Evolutionary conservation across 2,329 filamentous ascomycete genomes (phyloP).

Genomic region (Colletotrichum musicola): DNA sequence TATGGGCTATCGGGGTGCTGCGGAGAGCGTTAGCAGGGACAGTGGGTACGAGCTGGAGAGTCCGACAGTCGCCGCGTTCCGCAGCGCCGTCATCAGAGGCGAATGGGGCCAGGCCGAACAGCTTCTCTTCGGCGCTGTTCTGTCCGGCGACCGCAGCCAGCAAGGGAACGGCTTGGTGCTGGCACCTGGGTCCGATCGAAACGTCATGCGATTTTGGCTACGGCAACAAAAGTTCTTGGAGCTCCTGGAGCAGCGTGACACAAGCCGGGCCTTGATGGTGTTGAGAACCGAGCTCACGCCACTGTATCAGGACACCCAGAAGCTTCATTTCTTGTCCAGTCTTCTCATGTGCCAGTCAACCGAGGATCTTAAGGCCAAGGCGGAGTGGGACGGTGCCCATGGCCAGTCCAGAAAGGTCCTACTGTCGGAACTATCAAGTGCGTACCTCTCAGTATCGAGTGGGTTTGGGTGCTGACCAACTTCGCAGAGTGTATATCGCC

Average conservation of each 20-base stretch:
- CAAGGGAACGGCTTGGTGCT: constrained; percentile 76
- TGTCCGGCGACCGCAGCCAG: constrained; percentile 49
- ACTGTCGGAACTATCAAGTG: constrained; percentile 87
- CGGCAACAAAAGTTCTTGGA: constrained; percentile 96
- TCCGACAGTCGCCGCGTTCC: constrained; percentile 86
- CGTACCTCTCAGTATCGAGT: constrained; percentile 46
- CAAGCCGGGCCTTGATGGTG: constrained; percentile 81
- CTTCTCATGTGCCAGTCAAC: constrained; percentile 88
- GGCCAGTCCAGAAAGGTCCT: constrained; percentile 80
- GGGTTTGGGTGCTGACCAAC: constrained; percentile 40
- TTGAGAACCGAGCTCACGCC: constrained; percentile 90
- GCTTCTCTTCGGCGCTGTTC: constrained; percentile 71
- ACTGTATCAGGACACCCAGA: constrained; percentile 80
- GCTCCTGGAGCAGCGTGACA: constrained; percentile 82
- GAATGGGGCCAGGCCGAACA: constrained; percentile 88
- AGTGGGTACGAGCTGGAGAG: constrained; percentile 92
- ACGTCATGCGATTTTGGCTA: constrained; percentile 87
- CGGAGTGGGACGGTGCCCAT: constrained; percentile 86
- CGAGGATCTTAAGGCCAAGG: constrained; percentile 81
- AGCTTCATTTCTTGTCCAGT: constrained; percentile 86
- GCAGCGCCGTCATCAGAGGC: constrained; percentile 82
- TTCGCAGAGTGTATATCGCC: constrained; percentile 86
- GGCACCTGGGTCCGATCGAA: constrained; percentile 78
- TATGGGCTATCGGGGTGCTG: constrained; percentile 86
- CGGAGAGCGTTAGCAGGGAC: constrained; percentile 79